phyloP scores from a whole-genome alignment of 305 asterid genomes.

The Rubia tinctorum region DNA sequence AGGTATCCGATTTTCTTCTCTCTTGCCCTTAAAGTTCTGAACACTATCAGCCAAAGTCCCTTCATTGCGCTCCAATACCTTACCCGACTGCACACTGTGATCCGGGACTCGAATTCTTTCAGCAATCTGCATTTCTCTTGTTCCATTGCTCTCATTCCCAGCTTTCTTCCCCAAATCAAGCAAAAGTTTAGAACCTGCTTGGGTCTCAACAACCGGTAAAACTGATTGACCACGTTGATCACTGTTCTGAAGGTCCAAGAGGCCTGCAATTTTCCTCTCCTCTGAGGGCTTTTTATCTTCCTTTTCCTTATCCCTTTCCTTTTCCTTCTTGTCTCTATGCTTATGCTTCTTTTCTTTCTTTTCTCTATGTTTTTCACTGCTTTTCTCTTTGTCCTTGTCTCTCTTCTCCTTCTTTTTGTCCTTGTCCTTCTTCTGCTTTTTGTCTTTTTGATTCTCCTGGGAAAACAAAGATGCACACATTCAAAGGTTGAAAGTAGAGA shows the following conservation, averaged over 20 bases:
- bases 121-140: conserved; percentile 27
- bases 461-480: conserved; percentile 3
- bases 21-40: conserved; percentile 26
- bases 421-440: conserved; percentile 53
- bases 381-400: conserved; percentile 48
- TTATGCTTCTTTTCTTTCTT: conserved; percentile 54
- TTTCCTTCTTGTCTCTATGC: conserved; percentile 43
- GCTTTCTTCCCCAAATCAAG: conserved; percentile 43
- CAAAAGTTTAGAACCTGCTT: conserved; percentile 20
- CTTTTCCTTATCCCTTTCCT: conserved; percentile 34
- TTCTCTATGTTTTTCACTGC: conserved; percentile 46
- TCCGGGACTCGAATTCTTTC: conserved; percentile 30
- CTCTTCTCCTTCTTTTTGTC: conserved; percentile 50
- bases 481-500: neutral
- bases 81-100: conserved; percentile 21
- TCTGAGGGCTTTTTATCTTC: conserved; percentile 31
- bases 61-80: conserved; percentile 25
- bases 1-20: conserved; percentile 26
- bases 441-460: conserved; percentile 57
- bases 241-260: conserved; percentile 30
- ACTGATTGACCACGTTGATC: conserved; percentile 29
- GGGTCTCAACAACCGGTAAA: conserved; percentile 20
- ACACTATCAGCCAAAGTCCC: conserved; percentile 20
- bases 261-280: conserved; percentile 18
- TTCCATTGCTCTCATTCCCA: conserved; percentile 37